These are phyloP conservation scores for Punica granatum DNA, from an alignment of 345 rosid genomes.

Conservation along the genomic window DNA sequence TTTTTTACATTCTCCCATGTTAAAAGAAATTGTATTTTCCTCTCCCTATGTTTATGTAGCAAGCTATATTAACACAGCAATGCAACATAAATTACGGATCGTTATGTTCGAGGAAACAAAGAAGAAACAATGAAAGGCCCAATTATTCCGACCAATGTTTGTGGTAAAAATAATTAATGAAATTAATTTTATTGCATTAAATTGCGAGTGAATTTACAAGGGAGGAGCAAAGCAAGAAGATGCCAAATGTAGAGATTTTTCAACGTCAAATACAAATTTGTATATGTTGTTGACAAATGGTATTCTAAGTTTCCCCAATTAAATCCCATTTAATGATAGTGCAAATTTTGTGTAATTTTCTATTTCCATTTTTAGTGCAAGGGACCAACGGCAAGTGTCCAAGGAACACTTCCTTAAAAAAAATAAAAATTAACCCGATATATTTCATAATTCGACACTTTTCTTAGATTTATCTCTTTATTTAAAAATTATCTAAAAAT, in stretches of 20 bases:
- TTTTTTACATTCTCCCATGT: not conserved
- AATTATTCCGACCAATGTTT: not conserved
- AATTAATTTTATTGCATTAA: not conserved
- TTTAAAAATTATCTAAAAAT: no score
- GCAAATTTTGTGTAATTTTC: not conserved
- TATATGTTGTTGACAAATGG: not conserved
- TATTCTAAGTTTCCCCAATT: not conserved
- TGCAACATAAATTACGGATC: conserved; percentile 2
- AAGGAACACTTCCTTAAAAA: no score
- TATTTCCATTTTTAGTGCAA: not conserved
- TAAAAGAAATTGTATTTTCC: not conserved
- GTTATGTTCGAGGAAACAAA: not conserved
- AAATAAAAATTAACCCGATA: not conserved
- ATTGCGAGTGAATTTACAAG: not conserved
- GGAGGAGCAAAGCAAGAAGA: conserved; percentile 1
- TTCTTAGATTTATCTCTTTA: no score
- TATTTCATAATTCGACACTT: no score
- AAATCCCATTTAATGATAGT: not conserved
- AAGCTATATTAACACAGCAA: not conserved
- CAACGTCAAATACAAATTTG: conserved; percentile 1
- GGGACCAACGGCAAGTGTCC: not conserved
- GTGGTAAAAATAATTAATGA: not conserved
- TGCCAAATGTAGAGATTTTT: not conserved
- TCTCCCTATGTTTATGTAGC: not conserved
- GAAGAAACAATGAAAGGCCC: not conserved